Evolutionary conservation across 208 protist species (phyloP).

Genomic region (Vickermania spadyakhi): DNA sequence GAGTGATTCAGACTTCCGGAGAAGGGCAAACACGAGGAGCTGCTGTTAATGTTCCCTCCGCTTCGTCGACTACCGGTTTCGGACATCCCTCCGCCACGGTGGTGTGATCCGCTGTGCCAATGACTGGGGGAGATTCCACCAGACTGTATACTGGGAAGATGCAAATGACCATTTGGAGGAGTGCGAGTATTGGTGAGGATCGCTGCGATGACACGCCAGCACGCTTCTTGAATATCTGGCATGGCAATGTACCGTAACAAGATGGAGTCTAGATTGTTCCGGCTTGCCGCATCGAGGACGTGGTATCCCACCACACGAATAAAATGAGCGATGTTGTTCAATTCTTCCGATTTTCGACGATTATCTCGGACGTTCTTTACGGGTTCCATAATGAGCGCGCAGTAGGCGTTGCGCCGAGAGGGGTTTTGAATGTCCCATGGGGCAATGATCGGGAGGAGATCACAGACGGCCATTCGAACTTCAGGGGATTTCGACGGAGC

Average conservation of each 20-base stretch:
- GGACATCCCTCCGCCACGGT: neutral
- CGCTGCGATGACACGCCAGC: slow-evolving; percentile 78
- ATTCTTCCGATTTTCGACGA: slow-evolving; percentile 60
- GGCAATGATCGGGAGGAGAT: slow-evolving; percentile 83
- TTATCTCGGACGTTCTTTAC: slow-evolving; percentile 89
- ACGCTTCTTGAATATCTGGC: slow-evolving; percentile 77
- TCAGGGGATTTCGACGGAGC: slow-evolving; percentile 64
- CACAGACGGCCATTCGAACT: slow-evolving; percentile 71
- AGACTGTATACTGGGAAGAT: neutral
- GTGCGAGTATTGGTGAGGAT: no score
- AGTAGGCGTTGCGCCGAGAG: slow-evolving; percentile 63
- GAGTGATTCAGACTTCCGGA: no score
- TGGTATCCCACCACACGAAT: slow-evolving; percentile 73
- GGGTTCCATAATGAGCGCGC: slow-evolving; percentile 85
- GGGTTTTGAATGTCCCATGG: slow-evolving; percentile 56
- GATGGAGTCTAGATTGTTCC: slow-evolving; percentile 82
- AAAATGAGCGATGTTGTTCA: slow-evolving; percentile 76
- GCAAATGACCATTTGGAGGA: neutral
- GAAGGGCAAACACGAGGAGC: no score
- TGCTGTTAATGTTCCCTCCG: no score
- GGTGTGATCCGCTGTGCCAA: neutral
- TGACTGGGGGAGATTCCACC: neutral
- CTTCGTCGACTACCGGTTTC: no score
- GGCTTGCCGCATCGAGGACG: slow-evolving; percentile 71
- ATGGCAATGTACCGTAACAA: slow-evolving; percentile 81